Evolutionary conservation across 2,329 filamentous ascomycete species (phyloP).

Genomic region (Fusarium multiceps): DNA sequence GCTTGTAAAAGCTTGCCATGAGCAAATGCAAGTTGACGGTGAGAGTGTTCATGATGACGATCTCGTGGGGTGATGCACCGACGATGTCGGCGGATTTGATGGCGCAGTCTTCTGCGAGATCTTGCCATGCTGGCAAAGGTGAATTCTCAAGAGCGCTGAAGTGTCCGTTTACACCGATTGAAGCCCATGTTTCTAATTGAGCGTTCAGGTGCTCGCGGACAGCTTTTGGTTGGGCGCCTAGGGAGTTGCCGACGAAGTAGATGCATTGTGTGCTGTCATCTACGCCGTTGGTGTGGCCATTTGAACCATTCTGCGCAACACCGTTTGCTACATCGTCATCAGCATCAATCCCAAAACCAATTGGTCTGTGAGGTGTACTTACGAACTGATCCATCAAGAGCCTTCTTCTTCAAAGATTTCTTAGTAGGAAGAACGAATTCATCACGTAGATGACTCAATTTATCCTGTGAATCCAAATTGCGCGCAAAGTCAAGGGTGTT

Average conservation of each 20-base stretch:
- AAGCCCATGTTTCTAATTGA: conserved; percentile 86
- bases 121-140: conserved; percentile 77
- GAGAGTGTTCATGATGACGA: conserved; percentile 89
- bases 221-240: conserved; percentile 82
- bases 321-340: conserved; percentile 17
- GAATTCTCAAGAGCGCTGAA: conserved; percentile 77
- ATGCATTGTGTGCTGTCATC: conserved; percentile 58
- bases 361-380: conserved; percentile 2
- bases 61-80: conserved; percentile 77
- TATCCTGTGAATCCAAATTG: conserved; percentile 69
- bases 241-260: conserved; percentile 91
- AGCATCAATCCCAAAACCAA: not conserved
- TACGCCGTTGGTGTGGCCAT: conserved; percentile 42
- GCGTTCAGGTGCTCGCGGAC: conserved; percentile 73
- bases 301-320: conserved; percentile 27
- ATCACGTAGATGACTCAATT: conserved; percentile 69
- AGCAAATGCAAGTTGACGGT: conserved; percentile 85
- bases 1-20: conserved; percentile 86
- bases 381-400: conserved; percentile 60
- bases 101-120: conserved; percentile 81
- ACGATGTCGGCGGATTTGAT: conserved; percentile 77
- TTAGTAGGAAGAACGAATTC: conserved; percentile 84
- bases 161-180: conserved; percentile 86
- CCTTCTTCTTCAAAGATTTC: conserved; percentile 73
- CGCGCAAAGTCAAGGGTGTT: conserved; percentile 61